A percentile compares a stretch with the other conserved stretches of the same genome.
These are phyloP conservation scores for Solidago caesia DNA, from an alignment of 129 eudicot species.

Conservation along the genomic window DNA sequence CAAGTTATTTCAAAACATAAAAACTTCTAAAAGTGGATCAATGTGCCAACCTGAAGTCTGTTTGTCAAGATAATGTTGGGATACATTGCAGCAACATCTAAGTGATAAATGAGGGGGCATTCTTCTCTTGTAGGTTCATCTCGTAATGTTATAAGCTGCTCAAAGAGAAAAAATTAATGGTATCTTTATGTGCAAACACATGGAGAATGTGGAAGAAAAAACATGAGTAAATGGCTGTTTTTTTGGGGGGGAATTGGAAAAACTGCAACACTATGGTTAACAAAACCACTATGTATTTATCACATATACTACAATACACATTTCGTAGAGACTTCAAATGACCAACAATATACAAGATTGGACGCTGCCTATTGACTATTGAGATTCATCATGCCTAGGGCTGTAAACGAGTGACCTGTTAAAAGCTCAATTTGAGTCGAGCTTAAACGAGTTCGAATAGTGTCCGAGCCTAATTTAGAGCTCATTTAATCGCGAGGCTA, in stretches of 20 bases:
- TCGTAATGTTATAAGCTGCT: constrained; percentile 72
- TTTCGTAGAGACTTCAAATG: constrained; percentile 8
- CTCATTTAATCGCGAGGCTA: too few species aligned
- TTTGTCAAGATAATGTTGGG: constrained; percentile 95
- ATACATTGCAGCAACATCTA: constrained; percentile 99
- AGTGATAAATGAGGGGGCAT: constrained; percentile 93
- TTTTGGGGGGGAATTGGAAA: background rate
- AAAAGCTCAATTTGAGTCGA: too few species aligned
- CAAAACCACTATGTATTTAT: constrained; percentile 2
- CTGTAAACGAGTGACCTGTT: too few species aligned
- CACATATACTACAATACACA: background rate
- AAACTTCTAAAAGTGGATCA: background rate
- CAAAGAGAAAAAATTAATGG: background rate
- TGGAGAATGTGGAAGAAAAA: background rate
- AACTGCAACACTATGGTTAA: background rate
- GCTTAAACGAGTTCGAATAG: too few species aligned
- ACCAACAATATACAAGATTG: background rate
- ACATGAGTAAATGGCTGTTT: background rate
- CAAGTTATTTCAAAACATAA: constrained; percentile 8
- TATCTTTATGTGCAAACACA: background rate
- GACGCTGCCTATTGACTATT: background rate
- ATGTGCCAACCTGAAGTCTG: constrained; percentile 88
- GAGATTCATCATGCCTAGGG: background rate
- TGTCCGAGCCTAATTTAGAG: too few species aligned
- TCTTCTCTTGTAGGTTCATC: constrained; percentile 90